Base-by-base conservation (phyloP, 495 filamentous ascomycete species). In the Peziza echinospora region DNA sequence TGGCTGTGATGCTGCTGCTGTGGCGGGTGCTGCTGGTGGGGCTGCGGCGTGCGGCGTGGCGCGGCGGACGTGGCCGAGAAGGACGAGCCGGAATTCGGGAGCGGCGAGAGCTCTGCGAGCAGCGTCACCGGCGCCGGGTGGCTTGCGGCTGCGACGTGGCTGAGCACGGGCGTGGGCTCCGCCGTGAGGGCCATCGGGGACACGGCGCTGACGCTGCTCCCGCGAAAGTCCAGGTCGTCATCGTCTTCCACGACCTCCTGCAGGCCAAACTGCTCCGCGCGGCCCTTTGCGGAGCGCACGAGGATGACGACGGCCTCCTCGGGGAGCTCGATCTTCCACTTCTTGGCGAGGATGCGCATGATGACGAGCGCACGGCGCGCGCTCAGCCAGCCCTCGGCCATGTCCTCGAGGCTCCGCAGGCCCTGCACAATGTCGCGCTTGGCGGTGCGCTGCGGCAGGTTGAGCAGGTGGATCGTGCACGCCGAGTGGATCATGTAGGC, bases 401-500 rank as follows among this genome's bases (percentile, higher is more conserved):
- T 94, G 57, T 97, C 91, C 62, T 96, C 89, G 10, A 96, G 73
- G 50, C 89, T 82, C 46, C 80, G 82, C n/a, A 94, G 68, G 5
- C 84, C 82, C 50, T 94, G 84, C 9, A 82, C 73, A 40, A 96
- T 78, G 61, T 97, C 89, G 53, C 87, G 67, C 51, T 72, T 78
- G 7, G 87, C 82, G 28, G 82, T 83, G 54, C 86, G 91, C 41
- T 93, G 84, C 0, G 84, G 84, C 1, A 94, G 68, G 53, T 93
- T 93, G 43, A 97, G 76, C 21, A 97, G 70, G 54, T 96, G 91
- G 43, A 96, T 84, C 1, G 87, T 93, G 60, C 83, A 89, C 11
- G 87, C 86, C 1, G 81, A 81, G 62, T 96, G 91, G 0, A 78
- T 71, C 55, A 97, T 94, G 63, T 97, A 97, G 8, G 93, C 85